A percentile compares a stretch with the other conserved stretches of the same genome.
These are phyloP conservation scores for Saccharomycopsis sp. DNA, from an alignment of 805 yeast species.

Conservation along the genomic window DNA sequence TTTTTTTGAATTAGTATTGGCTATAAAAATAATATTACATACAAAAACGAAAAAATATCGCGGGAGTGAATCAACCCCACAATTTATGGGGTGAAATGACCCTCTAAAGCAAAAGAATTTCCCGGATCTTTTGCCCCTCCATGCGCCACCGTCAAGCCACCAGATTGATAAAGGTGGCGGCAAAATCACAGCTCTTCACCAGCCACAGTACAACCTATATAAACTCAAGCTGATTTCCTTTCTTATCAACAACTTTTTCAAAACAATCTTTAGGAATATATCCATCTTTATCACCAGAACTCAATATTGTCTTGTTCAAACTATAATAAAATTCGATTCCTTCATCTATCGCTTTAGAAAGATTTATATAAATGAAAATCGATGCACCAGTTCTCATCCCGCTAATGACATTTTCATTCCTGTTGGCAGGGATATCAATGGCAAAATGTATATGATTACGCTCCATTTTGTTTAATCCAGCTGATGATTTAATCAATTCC, in stretches of 20 bases:
- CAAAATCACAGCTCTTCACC: no score
- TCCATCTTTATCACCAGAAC: slow-evolving; percentile 56
- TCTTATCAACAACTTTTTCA: slow-evolving; percentile 29
- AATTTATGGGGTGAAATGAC: no score
- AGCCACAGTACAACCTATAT: no score
- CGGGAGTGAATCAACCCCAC: no score
- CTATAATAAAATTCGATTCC: slow-evolving; percentile 52
- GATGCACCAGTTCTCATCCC: slow-evolving; percentile 61
- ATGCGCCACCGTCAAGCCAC: no score
- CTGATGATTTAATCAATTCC: slow-evolving; percentile 38
- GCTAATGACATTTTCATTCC: slow-evolving; percentile 41
- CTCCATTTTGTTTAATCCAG: slow-evolving; percentile 60
- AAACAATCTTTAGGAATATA: slow-evolving; percentile 40
- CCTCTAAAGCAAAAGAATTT: no score
- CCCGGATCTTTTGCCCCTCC: no score
- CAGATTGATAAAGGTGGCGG: no score
- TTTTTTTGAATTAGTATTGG: no score
- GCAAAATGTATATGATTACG: slow-evolving; percentile 89
- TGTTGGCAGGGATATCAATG: slow-evolving; percentile 34
- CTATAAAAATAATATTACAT: no score
- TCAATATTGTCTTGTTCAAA: slow-evolving; percentile 66
- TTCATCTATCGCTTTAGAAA: slow-evolving; percentile 36
- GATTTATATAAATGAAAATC: slow-evolving; percentile 58
- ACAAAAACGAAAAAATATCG: no score
- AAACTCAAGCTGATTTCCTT: no score